phyloP scores from a whole-genome alignment of 306 rosid genomes.

The Gynostemma pentaphyllum region DNA sequence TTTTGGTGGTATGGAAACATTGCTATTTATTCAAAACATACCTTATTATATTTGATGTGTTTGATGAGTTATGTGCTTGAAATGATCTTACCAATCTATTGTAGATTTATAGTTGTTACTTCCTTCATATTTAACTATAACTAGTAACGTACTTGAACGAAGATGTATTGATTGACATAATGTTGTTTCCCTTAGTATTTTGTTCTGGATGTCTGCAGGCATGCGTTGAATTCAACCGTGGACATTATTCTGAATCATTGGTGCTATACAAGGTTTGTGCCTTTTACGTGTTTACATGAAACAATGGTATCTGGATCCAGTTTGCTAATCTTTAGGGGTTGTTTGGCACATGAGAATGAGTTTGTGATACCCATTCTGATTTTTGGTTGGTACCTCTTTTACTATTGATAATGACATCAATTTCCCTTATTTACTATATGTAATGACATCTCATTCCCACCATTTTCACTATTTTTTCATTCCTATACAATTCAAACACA shows the following conservation, averaged over 20 bases:
- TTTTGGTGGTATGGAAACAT: too few species aligned
- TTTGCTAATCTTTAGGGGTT: constrained; percentile 9
- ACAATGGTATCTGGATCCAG: constrained; percentile 1
- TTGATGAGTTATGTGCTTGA: neutral
- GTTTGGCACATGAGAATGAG: too few species aligned
- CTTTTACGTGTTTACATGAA: constrained; percentile 15
- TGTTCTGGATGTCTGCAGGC: constrained; percentile 53
- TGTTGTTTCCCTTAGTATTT: constrained; percentile 10
- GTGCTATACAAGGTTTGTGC: constrained; percentile 86
- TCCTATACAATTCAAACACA: too few species aligned
- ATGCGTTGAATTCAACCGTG: constrained; percentile 93
- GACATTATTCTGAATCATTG: constrained; percentile 75
- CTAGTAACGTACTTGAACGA: neutral
- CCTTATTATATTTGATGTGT: neutral
- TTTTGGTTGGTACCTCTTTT: too few species aligned
- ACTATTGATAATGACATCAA: too few species aligned
- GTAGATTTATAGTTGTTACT: neutral
- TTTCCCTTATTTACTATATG: too few species aligned
- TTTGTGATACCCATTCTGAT: too few species aligned
- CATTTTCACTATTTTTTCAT: too few species aligned
- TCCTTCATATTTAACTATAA: neutral
- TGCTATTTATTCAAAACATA: too few species aligned
- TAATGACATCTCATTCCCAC: too few species aligned
- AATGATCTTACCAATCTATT: neutral
- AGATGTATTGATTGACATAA: neutral